Conservation (phyloP, 116 monocot species). For the Zostera marina region DNA sequence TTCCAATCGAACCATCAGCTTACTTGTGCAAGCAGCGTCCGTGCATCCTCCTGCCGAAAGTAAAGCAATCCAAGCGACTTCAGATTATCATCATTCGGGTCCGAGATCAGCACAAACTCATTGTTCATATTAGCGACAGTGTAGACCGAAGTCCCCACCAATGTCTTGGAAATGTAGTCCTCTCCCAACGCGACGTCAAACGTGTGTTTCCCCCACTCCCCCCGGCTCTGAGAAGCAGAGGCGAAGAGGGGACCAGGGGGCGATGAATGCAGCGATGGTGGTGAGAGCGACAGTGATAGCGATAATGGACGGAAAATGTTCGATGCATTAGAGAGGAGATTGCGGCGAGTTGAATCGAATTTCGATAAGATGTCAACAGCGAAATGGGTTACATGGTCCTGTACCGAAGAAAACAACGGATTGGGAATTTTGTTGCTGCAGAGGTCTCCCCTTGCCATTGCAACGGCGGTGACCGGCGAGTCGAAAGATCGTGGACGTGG, state of each 20-base stretch:
- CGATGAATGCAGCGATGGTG: not conserved
- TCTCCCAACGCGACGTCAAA: conserved; percentile 65
- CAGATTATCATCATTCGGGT: not conserved
- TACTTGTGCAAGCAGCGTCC: conserved; percentile 75
- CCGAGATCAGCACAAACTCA: conserved; percentile 64
- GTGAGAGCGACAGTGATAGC: not conserved
- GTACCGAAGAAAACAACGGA: conserved; percentile 21
- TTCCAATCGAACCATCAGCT: not conserved
- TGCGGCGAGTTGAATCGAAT: conserved; percentile 23
- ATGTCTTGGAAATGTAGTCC: conserved; percentile 50
- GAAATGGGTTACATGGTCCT: conserved; percentile 43
- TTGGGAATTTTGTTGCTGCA: conserved; percentile 10
- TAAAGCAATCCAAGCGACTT: conserved; percentile 82
- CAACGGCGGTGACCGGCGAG: too few species aligned
- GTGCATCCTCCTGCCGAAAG: conserved; percentile 87
- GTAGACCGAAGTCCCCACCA: conserved; percentile 67
- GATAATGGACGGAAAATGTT: conserved; percentile 2
- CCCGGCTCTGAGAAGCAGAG: conserved; percentile 1
- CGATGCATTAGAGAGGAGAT: conserved; percentile 9
- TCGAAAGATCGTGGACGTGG: too few species aligned
- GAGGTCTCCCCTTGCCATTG: not conserved
- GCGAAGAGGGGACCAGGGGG: conserved; percentile 10
- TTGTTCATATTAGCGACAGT: conserved; percentile 89
- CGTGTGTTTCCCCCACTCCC: conserved; percentile 14
- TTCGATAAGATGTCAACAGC: conserved; percentile 20